Evolutionary conservation across 306 rosid species (phyloP).

Genomic region (Abrus pulchellus): DNA sequence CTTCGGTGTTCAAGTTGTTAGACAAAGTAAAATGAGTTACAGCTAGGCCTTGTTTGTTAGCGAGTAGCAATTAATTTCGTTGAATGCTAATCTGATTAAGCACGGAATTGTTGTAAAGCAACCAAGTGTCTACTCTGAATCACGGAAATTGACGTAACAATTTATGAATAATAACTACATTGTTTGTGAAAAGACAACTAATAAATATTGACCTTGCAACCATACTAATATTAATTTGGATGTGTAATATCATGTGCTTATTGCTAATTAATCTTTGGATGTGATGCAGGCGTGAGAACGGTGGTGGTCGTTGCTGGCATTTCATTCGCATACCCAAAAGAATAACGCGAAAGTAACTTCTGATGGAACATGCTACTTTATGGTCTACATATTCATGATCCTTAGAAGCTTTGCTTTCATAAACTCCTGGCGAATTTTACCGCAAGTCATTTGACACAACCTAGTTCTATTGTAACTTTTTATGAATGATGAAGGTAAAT

Average conservation of each 20-base stretch:
- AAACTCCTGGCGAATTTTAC: slow-evolving; percentile 7
- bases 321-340: slow-evolving; percentile 50
- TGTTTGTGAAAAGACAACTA: neutral
- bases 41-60: slow-evolving; percentile 12
- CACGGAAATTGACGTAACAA: neutral
- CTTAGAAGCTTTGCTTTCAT: slow-evolving; percentile 30
- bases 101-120: neutral
- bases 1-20: neutral
- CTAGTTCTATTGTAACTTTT: slow-evolving; percentile 24
- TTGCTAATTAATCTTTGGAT: slow-evolving; percentile 20
- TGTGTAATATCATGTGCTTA: neutral
- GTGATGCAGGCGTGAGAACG: slow-evolving; percentile 57
- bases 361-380: neutral
- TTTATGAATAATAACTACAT: neutral
- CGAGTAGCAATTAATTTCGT: slow-evolving; percentile 25
- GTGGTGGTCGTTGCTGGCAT: slow-evolving; percentile 59
- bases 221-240: neutral
- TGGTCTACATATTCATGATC: slow-evolving; percentile 24
- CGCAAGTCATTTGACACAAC: slow-evolving; percentile 23
- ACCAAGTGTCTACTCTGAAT: slow-evolving; percentile 13
- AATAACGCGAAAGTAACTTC: slow-evolving; percentile 32
- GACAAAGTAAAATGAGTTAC: neutral
- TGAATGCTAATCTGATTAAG: neutral
- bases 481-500: slow-evolving; percentile 6
- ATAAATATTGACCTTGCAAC: neutral